Base-by-base conservation (phyloP, 1,139 yeast genomes). In the Debaryomycetaceae sp. region DNA sequence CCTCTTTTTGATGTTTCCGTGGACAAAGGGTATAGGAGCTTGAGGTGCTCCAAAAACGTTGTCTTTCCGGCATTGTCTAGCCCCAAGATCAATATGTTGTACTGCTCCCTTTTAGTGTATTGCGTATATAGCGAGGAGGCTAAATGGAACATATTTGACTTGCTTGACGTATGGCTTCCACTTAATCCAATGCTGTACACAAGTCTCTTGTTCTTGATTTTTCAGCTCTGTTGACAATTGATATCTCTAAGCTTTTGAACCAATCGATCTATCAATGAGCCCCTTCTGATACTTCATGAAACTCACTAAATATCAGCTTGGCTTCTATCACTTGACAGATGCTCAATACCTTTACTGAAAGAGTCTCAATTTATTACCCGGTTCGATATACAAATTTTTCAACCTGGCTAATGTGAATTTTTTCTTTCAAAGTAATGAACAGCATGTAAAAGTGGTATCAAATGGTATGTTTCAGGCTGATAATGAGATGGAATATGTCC, bases 21-120 rank as follows among this genome's bases (percentile, higher is more conserved):
- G 9, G 68, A 63, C 6, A 64, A 52, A 1, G 70, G 65, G 48
- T 72, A 74, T 34, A 72, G 58, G 39, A 73, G 60, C 57, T 73
- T 73, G 39, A 72, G 49, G 51, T 74, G 78, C 53, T 74, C 79
- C 36, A 74, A 57, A 49, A 74, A 73, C 7, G 79, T 71, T 14
- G 98, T 91, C 62, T 93, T 93, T 3, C 99, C 99, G 0, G 98
- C 97, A 69, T 91, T 90, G 64, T 93, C 98, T 39, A 93, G 76
- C 14, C 99, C 99, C 29, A 93, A 71, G 36, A 93, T 87, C 37
- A 93, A 73, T 5, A 93, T 80, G 49, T 74, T 73, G 54, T 74
- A 74, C 58, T 73, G 78, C 50, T 74, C 79, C 45, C 77, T 61
- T 54, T 72, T 69, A 48, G 77, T 72, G 54, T 72, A 74, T 53